Evolutionary conservation across 495 filamentous ascomycete species (phyloP).

Genomic region (Glarea lozoyensis): DNA sequence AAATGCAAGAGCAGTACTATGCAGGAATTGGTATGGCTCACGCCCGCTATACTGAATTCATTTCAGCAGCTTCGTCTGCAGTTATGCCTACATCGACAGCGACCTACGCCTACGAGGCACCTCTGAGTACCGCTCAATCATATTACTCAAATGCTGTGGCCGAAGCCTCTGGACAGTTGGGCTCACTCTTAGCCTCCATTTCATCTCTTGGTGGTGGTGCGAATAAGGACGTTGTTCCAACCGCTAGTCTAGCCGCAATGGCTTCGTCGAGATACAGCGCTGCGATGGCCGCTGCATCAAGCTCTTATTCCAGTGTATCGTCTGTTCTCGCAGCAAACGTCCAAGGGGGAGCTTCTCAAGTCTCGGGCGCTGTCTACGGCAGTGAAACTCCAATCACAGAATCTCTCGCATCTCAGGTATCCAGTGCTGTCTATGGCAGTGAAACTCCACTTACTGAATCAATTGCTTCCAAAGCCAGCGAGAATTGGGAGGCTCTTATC

Average conservation of each 20-base stretch:
- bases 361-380: conserved; percentile 10
- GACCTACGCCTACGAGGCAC: conserved; percentile 27
- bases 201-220: neutral
- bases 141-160: conserved; percentile 30
- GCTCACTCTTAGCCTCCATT: conserved; percentile 6
- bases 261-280: conserved; percentile 16
- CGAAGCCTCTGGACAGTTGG: conserved; percentile 7
- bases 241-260: conserved; percentile 8
- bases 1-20: conserved; percentile 65
- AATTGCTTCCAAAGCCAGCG: conserved; percentile 18
- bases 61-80: conserved; percentile 56
- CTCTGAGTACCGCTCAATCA: conserved; percentile 36
- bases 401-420: conserved; percentile 21
- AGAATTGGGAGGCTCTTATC: conserved; percentile 56
- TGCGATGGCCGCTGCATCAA: conserved; percentile 26
- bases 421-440: conserved; percentile 9
- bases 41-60: conserved; percentile 64
- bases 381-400: conserved; percentile 19
- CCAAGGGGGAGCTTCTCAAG: conserved; percentile 16
- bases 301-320: conserved; percentile 40
- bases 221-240: conserved; percentile 7
- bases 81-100: conserved; percentile 39
- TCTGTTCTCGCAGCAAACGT: conserved; percentile 28
- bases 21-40: conserved; percentile 69
- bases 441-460: conserved; percentile 21